phyloP scores from a whole-genome alignment of 179 eudicot genomes.

The Corrigiola litoralis region DNA sequence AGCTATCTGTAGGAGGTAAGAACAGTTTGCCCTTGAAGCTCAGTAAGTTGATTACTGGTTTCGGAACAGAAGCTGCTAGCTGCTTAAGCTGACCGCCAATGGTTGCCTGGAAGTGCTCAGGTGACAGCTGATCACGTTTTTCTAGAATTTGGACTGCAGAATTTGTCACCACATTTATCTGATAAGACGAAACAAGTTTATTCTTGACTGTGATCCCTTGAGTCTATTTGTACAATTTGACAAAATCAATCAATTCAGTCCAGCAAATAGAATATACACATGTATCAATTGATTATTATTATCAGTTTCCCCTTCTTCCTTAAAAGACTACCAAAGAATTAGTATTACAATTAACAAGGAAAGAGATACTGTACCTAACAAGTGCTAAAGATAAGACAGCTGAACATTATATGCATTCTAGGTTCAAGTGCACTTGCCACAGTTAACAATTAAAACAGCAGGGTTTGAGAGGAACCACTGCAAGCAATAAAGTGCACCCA shows the following conservation, averaged over 20 bases:
- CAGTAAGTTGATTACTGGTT: constrained; percentile 16
- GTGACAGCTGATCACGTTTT: constrained; percentile 18
- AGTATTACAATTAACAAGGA: no score
- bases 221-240: neutral
- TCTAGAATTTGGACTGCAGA: constrained; percentile 24
- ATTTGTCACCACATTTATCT: constrained; percentile 21
- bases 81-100: constrained; percentile 22
- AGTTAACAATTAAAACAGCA: no score
- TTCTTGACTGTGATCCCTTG: neutral
- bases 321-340: no score
- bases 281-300: neutral
- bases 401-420: no score
- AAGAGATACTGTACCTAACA: no score
- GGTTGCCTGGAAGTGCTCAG: constrained; percentile 25
- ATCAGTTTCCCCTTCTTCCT: no score
- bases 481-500: no score
- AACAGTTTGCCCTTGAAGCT: constrained; percentile 14
- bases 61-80: constrained; percentile 20
- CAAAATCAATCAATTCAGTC: neutral
- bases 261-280: no score
- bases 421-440: no score
- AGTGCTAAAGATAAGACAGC: no score
- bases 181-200: constrained; percentile 5
- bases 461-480: no score
- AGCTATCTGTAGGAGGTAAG: constrained; percentile 11